These are phyloP conservation scores for Cryphonectria naterciae DNA, from an alignment of 2,329 filamentous ascomycete genomes.

Conservation along the genomic window DNA sequence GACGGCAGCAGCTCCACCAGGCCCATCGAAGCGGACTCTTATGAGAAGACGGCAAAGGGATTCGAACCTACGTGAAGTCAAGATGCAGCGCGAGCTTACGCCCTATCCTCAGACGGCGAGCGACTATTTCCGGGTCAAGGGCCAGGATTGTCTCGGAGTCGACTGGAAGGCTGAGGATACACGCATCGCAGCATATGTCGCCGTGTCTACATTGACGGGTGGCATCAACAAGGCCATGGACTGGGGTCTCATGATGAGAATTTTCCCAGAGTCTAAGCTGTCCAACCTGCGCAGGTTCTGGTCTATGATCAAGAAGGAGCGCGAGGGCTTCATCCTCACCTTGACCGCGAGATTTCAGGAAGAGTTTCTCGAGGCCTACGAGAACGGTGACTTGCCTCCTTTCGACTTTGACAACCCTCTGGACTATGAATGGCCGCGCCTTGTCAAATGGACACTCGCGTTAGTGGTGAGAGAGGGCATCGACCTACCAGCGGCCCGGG, in stretches of 20 bases:
- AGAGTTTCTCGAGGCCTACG: slow-evolving; percentile 68
- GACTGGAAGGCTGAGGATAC: slow-evolving; percentile 49
- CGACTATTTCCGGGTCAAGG: slow-evolving; percentile 40
- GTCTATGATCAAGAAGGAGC: slow-evolving; percentile 54
- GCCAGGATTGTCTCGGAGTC: slow-evolving; percentile 40
- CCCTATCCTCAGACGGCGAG: slow-evolving; percentile 38
- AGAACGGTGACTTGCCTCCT: slow-evolving; percentile 60
- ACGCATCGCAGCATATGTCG: slow-evolving; percentile 61
- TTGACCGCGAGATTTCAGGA: slow-evolving; percentile 67
- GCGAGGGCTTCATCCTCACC: slow-evolving; percentile 57
- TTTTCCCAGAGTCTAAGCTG: slow-evolving; percentile 59
- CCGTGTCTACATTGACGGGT: slow-evolving; percentile 61
- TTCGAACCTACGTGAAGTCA: slow-evolving; percentile 34
- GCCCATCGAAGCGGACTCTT: slow-evolving; percentile 25
- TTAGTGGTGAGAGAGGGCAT: slow-evolving; percentile 51
- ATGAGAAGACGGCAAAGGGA: slow-evolving; percentile 28
- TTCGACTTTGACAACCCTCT: slow-evolving; percentile 67
- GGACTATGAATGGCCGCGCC: slow-evolving; percentile 68
- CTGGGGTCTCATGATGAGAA: slow-evolving; percentile 60
- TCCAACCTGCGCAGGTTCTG: slow-evolving; percentile 60
- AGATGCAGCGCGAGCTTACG: slow-evolving; percentile 39
- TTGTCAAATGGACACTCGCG: slow-evolving; percentile 69
- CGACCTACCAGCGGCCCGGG: slow-evolving; percentile 52
- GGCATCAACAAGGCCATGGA: slow-evolving; percentile 63
- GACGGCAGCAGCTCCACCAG: not conserved